These are phyloP conservation scores for Populus trichocarpa DNA, from an alignment of 441 rosid genomes.

Conservation along the genomic window DNA sequence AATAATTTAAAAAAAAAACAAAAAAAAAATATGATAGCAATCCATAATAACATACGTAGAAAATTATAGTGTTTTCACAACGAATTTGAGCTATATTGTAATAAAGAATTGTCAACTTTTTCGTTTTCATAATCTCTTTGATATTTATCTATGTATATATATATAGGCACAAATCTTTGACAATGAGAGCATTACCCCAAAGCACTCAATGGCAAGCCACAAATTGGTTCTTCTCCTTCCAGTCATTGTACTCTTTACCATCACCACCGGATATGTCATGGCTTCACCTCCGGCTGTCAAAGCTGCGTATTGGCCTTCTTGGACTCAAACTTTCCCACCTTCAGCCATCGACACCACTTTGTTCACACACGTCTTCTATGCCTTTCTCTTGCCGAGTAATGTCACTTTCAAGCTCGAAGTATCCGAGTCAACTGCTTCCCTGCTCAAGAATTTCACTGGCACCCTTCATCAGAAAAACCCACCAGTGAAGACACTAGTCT, in stretches of 20 bases:
- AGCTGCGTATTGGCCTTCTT: constrained; percentile 48
- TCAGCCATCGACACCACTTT: constrained; percentile 40
- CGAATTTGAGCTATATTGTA: no score
- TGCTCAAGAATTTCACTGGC: constrained; percentile 38
- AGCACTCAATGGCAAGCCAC: constrained; percentile 23
- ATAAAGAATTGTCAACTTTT: background rate
- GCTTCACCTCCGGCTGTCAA: constrained; percentile 26
- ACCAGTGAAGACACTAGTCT: constrained; percentile 43
- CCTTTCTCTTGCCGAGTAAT: constrained; percentile 49
- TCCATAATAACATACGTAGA: no score
- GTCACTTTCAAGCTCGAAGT: constrained; percentile 34
- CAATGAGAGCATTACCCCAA: background rate
- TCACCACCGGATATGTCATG: background rate
- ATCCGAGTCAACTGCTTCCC: constrained; percentile 18
- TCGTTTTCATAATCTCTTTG: background rate
- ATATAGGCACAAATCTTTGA: background rate
- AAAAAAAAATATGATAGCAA: no score
- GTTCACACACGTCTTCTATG: constrained; percentile 53
- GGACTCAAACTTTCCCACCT: constrained; percentile 31
- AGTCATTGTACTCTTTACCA: constrained; percentile 10
- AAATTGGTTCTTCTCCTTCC: constrained; percentile 3
- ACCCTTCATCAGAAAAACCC: constrained; percentile 40
- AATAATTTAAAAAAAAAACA: no score
- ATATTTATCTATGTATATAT: background rate
- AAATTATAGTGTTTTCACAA: no score